Conservation (phyloP, 805 yeast genomes). For the Zygosaccharomyces gambellarensis region DNA sequence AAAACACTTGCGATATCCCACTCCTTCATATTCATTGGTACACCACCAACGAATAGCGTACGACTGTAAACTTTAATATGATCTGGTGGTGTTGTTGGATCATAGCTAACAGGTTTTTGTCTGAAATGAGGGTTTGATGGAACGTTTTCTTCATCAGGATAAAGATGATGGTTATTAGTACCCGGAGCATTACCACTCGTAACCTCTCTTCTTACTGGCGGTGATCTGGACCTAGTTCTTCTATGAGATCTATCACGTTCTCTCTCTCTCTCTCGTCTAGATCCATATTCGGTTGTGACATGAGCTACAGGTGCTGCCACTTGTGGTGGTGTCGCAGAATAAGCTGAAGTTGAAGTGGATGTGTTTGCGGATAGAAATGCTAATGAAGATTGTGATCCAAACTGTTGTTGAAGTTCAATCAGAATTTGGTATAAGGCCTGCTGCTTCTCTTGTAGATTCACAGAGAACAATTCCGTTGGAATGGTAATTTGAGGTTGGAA, state of each 20-base stretch:
- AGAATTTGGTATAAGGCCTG: constrained; percentile 41
- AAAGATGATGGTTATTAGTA: constrained; percentile 33
- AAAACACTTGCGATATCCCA: constrained; percentile 61
- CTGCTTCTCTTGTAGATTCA: constrained; percentile 36
- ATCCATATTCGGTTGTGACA: constrained; percentile 30
- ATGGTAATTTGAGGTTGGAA: constrained; percentile 20
- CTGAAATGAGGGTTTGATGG: constrained; percentile 74
- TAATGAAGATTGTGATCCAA: constrained; percentile 17
- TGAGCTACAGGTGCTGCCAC: constrained; percentile 11
- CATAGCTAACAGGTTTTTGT: constrained; percentile 67
- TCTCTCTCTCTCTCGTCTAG: constrained; percentile 34
- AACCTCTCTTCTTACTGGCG: constrained; percentile 25
- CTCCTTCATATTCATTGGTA: constrained; percentile 78
- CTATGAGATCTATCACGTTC: constrained; percentile 32
- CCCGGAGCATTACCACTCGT: constrained; percentile 15
- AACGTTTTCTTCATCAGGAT: constrained; percentile 53
- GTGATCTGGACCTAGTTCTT: constrained; percentile 52
- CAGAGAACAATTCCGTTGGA: constrained; percentile 22
- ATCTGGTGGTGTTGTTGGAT: constrained; percentile 68
- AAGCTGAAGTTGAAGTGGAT: constrained; percentile 2
- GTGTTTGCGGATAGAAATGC: constrained; percentile 4
- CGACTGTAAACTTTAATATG: constrained; percentile 79
- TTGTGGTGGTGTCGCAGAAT: constrained; percentile 8
- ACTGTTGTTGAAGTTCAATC: constrained; percentile 32
- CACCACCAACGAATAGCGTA: constrained; percentile 92